These are phyloP conservation scores for Aspergillus aculeatus DNA, from an alignment of 2,329 filamentous ascomycete species.

Conservation along the genomic window DNA sequence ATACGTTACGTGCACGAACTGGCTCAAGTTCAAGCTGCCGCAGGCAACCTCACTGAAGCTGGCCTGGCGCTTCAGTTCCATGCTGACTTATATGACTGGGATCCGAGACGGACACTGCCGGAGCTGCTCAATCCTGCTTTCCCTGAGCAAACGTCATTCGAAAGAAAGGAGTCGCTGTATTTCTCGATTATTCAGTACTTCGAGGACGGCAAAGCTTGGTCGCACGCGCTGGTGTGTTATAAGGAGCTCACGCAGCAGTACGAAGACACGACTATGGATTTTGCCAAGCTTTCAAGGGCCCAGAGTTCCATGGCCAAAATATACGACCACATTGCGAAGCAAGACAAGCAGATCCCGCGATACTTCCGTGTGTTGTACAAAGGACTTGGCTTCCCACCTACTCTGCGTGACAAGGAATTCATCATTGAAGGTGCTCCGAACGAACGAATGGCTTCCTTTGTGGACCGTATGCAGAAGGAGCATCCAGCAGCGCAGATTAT, in stretches of 20 bases:
- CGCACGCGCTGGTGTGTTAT: slow-evolving; percentile 81
- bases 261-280: slow-evolving; percentile 85
- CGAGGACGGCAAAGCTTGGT: slow-evolving; percentile 92
- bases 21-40: slow-evolving; percentile 70
- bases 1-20: slow-evolving; percentile 94
- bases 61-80: slow-evolving; percentile 86
- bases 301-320: slow-evolving; percentile 89
- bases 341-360: slow-evolving; percentile 72
- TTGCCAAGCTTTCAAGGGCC: slow-evolving; percentile 82
- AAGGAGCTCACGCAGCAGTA: slow-evolving; percentile 91
- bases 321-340: slow-evolving; percentile 82
- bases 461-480: slow-evolving; percentile 87
- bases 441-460: slow-evolving; percentile 78
- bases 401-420: slow-evolving; percentile 83
- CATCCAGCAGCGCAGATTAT: slow-evolving; percentile 83
- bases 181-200: slow-evolving; percentile 94
- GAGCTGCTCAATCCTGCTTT: slow-evolving; percentile 72
- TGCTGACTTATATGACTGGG: slow-evolving; percentile 91
- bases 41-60: slow-evolving; percentile 80
- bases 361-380: slow-evolving; percentile 92
- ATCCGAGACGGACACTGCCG: slow-evolving; percentile 65
- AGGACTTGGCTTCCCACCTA: slow-evolving; percentile 80
- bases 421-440: slow-evolving; percentile 79
- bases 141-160: slow-evolving; percentile 81
- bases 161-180: slow-evolving; percentile 87